A percentile compares a stretch with the other conserved stretches of the same genome.
Evolutionary conservation across 768 basidiomycete genomes (phyloP).

Genomic region (Nevesoporus exiguus): DNA sequence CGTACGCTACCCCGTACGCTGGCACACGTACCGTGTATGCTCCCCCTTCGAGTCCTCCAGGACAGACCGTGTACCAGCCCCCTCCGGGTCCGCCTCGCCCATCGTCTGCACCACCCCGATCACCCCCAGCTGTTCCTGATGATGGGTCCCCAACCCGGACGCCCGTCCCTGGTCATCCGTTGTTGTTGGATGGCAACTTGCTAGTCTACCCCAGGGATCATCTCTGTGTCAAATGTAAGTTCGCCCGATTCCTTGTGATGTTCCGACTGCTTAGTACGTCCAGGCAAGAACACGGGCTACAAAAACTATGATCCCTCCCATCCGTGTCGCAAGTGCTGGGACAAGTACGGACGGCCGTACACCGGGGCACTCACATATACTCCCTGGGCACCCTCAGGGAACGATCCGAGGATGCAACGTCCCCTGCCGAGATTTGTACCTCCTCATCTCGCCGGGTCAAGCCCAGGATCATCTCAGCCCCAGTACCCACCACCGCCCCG

Average conservation of each 20-base stretch:
- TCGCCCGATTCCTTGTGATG: too few relatives aligned
- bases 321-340: constrained; percentile 76
- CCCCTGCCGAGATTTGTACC: constrained; percentile 25
- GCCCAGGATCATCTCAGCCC: not conserved
- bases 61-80: not conserved
- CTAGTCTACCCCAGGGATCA: constrained; percentile 68
- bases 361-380: constrained; percentile 57
- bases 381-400: constrained; percentile 32
- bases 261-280: not conserved
- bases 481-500: not conserved
- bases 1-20: constrained; percentile 22
- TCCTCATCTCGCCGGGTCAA: constrained; percentile 14
- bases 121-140: constrained; percentile 29
- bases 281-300: constrained; percentile 75
- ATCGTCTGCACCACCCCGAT: constrained; percentile 12
- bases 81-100: constrained; percentile 2
- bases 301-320: constrained; percentile 62
- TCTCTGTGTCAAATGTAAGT: constrained; percentile 65
- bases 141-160: constrained; percentile 61
- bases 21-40: constrained; percentile 3
- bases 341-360: constrained; percentile 60
- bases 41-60: constrained; percentile 9
- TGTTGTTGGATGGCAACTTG: constrained; percentile 56
- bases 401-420: constrained; percentile 28
- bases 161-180: constrained; percentile 65